Percentiles rank a stretch among this genome's conserved stretches.
These are phyloP conservation scores for Aspergillus coremiiformis DNA, from an alignment of 495 filamentous ascomycete species.

Conservation along the genomic window DNA sequence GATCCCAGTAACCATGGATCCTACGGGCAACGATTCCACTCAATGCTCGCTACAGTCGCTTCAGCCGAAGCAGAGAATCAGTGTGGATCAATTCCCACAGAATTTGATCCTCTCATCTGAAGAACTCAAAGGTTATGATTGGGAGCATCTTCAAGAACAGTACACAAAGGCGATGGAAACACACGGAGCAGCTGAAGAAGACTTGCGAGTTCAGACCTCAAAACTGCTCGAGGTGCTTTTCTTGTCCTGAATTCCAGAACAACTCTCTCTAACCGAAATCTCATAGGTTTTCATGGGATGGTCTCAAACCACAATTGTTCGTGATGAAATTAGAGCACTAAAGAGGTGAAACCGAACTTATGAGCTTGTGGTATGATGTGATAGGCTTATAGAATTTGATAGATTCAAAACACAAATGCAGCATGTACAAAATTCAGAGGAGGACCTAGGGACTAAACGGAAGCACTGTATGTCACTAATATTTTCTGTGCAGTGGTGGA, in stretches of 20 bases:
- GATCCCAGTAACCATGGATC: neutral
- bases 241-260: neutral
- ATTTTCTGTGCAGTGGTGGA: neutral
- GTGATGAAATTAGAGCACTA: constrained; percentile 62
- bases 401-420: constrained; percentile 70
- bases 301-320: constrained; percentile 54
- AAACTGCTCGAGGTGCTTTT: constrained; percentile 50
- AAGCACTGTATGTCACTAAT: constrained; percentile 54
- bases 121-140: constrained; percentile 46
- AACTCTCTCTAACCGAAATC: constrained; percentile 3
- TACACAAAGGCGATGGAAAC: constrained; percentile 55
- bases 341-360: constrained; percentile 46
- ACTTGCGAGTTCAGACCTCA: constrained; percentile 56
- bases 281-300: constrained; percentile 61
- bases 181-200: constrained; percentile 51
- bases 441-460: constrained; percentile 60
- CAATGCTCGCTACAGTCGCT: neutral
- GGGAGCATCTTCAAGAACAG: constrained; percentile 58
- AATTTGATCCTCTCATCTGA: constrained; percentile 4
- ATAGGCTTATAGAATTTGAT: constrained; percentile 3
- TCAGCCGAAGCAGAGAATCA: neutral
- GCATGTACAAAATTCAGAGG: constrained; percentile 64
- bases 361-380: neutral
- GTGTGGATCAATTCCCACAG: neutral
- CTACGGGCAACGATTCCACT: neutral